phyloP scores from a whole-genome alignment of 495 filamentous ascomycete species.

The Haplographium delicatum region DNA sequence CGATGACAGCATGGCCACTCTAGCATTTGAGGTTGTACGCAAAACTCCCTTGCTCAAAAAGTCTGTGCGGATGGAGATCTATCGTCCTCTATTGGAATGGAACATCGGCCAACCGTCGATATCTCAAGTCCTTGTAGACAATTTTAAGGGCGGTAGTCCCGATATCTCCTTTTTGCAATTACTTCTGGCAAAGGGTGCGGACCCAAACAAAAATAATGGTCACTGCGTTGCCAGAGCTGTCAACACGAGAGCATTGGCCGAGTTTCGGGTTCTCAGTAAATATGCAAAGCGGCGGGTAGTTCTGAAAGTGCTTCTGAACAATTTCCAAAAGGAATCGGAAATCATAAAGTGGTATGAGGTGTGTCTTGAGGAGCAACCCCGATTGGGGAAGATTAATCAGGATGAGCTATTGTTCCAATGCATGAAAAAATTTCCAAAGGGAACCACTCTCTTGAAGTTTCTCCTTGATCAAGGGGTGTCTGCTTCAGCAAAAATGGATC shows the following conservation, averaged over 20 bases:
- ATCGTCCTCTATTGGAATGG: slow-evolving; percentile 6
- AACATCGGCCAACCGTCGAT: slow-evolving; percentile 7
- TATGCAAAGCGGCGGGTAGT: slow-evolving; percentile 2
- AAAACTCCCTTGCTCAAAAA: slow-evolving; percentile 5
- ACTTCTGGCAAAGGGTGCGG: slow-evolving; percentile 8
- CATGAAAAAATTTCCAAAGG: slow-evolving; percentile 10
- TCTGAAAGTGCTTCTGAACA: slow-evolving; percentile 7
- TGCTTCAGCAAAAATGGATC: slow-evolving; percentile 4
- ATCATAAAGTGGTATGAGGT: slow-evolving; percentile 6
- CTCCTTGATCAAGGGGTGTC: slow-evolving; percentile 6
- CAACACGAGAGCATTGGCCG: not conserved
- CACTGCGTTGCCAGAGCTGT: not conserved
- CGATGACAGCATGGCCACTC: not conserved
- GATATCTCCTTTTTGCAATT: slow-evolving; percentile 11
- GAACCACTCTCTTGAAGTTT: slow-evolving; percentile 3
- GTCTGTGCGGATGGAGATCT: slow-evolving; percentile 2
- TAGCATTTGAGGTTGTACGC: slow-evolving; percentile 7
- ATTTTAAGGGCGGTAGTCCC: not conserved
- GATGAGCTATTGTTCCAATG: slow-evolving; percentile 9
- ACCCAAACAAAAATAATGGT: slow-evolving; percentile 7
- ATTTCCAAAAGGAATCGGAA: slow-evolving; percentile 1
- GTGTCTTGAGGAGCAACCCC: slow-evolving; percentile 2
- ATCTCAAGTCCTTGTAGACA: not conserved
- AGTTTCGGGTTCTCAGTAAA: slow-evolving; percentile 8
- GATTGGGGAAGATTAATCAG: not conserved